A percentile compares a stretch with the other conserved stretches of the same genome.
phyloP scores from a whole-genome alignment of 2,329 filamentous ascomycete genomes.

The Aspergillus japonicus region DNA sequence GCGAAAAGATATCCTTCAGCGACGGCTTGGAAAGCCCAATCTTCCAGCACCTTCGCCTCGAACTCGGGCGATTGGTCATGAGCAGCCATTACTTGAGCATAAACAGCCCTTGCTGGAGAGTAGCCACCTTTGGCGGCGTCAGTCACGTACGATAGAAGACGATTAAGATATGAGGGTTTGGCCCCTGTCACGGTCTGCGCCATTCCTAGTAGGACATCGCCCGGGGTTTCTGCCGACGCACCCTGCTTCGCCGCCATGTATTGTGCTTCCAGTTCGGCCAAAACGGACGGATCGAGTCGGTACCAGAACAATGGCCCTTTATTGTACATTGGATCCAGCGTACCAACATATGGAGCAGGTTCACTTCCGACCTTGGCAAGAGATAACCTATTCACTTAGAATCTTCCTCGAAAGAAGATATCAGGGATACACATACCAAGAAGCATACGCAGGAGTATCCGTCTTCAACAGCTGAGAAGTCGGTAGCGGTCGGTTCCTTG shows the following conservation, averaged over 20 bases:
- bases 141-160: constrained; percentile 22
- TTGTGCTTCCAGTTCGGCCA: constrained; percentile 26
- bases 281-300: constrained; percentile 23
- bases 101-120: constrained; percentile 27
- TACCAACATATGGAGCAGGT: constrained; percentile 15
- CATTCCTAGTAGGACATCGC: constrained; percentile 28
- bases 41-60: constrained; percentile 15
- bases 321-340: constrained; percentile 28
- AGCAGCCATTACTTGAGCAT: constrained; percentile 27
- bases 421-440: constrained; percentile 19
- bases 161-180: constrained; percentile 24
- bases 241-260: constrained; percentile 18
- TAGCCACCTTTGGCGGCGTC: constrained; percentile 22
- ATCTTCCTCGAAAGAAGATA: background rate
- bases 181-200: constrained; percentile 27
- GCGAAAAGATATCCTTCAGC: constrained; percentile 26
- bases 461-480: constrained; percentile 20
- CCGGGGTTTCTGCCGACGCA: constrained; percentile 13
- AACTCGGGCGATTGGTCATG: constrained; percentile 21
- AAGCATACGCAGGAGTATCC: constrained; percentile 19
- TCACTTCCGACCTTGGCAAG: constrained; percentile 16
- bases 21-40: constrained; percentile 26
- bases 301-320: constrained; percentile 32
- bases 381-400: constrained; percentile 19
- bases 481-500: constrained; percentile 21